Base-by-base conservation (phyloP, 169 alveolate genomes). In the Cryptosporidium ubiquitum region DNA sequence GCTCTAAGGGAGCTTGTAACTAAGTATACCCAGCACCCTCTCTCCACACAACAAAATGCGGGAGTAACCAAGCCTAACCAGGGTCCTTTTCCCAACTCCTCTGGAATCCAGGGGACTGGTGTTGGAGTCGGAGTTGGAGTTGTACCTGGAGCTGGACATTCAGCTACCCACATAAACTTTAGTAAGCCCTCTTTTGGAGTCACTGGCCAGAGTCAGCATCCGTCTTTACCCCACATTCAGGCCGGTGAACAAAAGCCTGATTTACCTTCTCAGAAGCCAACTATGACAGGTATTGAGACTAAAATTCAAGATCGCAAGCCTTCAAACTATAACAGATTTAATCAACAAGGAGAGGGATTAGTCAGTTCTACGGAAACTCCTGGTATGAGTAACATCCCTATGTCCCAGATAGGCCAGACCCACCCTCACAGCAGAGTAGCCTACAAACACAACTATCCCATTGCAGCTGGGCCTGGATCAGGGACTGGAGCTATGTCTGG, bases 21-120 rank as follows among this genome's bases (percentile, higher is more conserved):
- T 1, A 79, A 79, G 29, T 79, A 79, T 18, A 79, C 89, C 29
- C 71, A 79, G 40, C 68, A 57, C 20, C 86, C 86, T 14, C 73
- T 60, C 39, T 57, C 16, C 44, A 12, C 71, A 33, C 86, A 74
- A 68, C 1, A 26, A 18, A 35, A 31, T 68, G 52, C 35, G 55
- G 20, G 20, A 47, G 20, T 20, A 20, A 31, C 66, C 16, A 23
- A 2, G 16, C 20, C 10, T 1, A 31, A 0, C 71, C 71, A 64
- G 23, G 51, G 71, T 0, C 33, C 51, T 26, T 64, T 64, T 26
- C 71, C 71, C 39, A 37, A 35, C 31, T 64, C 71, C 39, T n/a
- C 71, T 5, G 71, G 71, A 26, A 49, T 33, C 71, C 51, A 47
- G 10, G 71, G 44, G 39, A 23, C 23, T 20, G 39, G 68, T 18